Percentiles rank a stretch among this genome's conserved stretches.
phyloP scores from a whole-genome alignment of 2,329 filamentous ascomycete species.

The Neopestalotiopsis clavispora region DNA sequence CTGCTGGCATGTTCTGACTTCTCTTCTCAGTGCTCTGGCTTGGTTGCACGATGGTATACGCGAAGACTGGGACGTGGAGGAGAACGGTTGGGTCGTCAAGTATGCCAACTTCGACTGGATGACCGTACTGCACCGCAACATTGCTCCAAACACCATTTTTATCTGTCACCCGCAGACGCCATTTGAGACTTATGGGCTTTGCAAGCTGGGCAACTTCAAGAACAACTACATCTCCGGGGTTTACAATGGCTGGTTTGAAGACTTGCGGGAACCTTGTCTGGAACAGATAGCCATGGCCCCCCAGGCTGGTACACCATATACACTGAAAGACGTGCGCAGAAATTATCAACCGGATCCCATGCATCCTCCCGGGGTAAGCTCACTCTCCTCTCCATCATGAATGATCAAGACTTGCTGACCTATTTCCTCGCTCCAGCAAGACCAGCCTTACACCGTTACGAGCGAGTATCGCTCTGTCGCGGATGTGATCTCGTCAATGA shows the following conservation, averaged over 20 bases:
- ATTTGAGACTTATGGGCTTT: constrained; percentile 55
- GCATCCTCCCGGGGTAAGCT: constrained; percentile 32
- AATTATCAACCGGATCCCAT: constrained; percentile 20
- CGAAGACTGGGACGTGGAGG: constrained; percentile 24
- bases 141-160: constrained; percentile 54
- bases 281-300: constrained; percentile 32
- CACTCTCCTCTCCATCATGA: not conserved
- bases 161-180: constrained; percentile 51
- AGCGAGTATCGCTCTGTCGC: constrained; percentile 36
- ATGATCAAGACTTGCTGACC: not conserved
- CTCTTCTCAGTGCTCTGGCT: constrained; percentile 52
- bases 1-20: constrained; percentile 60
- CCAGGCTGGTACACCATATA: constrained; percentile 16
- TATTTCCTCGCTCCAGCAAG: constrained; percentile 20
- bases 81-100: constrained; percentile 17
- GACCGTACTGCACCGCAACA: constrained; percentile 54
- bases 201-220: constrained; percentile 57
- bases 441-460: constrained; percentile 36
- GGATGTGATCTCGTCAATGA: constrained; percentile 36
- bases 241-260: constrained; percentile 24
- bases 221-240: constrained; percentile 46
- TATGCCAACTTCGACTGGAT: constrained; percentile 49
- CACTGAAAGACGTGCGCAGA: constrained; percentile 25
- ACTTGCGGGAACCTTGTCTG: constrained; percentile 9
- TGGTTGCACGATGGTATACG: constrained; percentile 57